phyloP scores from a whole-genome alignment of 257 asterid species.

The Fraxinus anomala region DNA sequence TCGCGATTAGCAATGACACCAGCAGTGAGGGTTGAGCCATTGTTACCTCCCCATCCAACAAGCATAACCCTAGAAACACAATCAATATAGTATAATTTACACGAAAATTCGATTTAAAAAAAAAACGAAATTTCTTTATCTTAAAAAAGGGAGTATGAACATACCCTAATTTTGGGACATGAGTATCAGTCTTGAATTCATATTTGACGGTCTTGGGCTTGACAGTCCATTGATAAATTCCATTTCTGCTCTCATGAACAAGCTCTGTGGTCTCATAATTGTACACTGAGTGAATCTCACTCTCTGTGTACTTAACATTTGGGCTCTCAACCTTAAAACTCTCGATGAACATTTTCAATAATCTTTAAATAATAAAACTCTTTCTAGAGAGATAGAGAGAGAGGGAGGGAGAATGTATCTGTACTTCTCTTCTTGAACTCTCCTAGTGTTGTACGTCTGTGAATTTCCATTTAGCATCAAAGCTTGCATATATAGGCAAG shows the following conservation, averaged over 20 bases:
- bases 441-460: not conserved
- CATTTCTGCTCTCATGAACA: constrained; percentile 78
- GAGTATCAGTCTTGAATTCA: constrained; percentile 76
- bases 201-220: constrained; percentile 86
- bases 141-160: constrained; percentile 4
- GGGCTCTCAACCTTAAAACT: constrained; percentile 93
- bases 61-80: constrained; percentile 90
- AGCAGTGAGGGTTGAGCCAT: constrained; percentile 89
- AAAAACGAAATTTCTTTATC: not conserved
- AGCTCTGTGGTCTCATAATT: constrained; percentile 87
- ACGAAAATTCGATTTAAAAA: not conserved
- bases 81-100: too few relatives aligned
- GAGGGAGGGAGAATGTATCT: not conserved
- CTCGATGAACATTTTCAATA: constrained; percentile 70
- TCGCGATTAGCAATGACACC: constrained; percentile 91
- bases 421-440: not conserved
- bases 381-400: not conserved
- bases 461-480: not conserved
- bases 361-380: not conserved
- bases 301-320: constrained; percentile 74
- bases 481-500: not conserved
- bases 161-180: constrained; percentile 92
- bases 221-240: constrained; percentile 82
- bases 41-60: constrained; percentile 99
- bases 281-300: constrained; percentile 79